Evolutionary conservation across 352 stramenopile species (phyloP), one percentile per base, ranked within the genome.

Genomic region (Phytophthora meadii): DNA sequence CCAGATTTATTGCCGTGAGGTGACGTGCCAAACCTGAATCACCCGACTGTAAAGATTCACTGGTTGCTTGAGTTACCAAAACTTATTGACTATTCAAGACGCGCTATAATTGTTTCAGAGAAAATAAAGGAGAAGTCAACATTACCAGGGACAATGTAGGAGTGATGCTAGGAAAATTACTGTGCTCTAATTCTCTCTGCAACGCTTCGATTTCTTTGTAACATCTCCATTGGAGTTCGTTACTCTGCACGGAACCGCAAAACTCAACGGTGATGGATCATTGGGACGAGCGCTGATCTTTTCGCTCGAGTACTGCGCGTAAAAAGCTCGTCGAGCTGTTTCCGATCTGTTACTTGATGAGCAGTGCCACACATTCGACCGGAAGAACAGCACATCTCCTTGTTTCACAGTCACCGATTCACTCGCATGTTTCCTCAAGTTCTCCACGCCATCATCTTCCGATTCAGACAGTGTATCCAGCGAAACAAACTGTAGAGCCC

Each of bases 361-460:
- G 49, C 64, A 82, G 45, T 93, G 85, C 85, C 82, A 93, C 24
- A 92, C 76, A 47, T 88, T 77, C 2, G 85, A 93, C 39, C 79
- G 55, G 54, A 93, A 93, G 44, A 90, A 72, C n/a, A 93, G 8
- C 25, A 79, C 78, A 10, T 79, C 73, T 3, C 84, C 84, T 9
- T 74, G 74, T 25, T 59, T 45, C 4, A 56, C 72, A 6, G 68
- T 30, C 10, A 88, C 36, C 3, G 77, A 81, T 15, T 59, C 59
- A 37, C 45, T 72, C 7, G 79, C 75, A n/a, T 54, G 15, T 10
- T 19, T 17, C 19, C 66, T 10, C 5, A 67, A 30, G 24, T 19
- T 42, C 24, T 65, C 65, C 17, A 32, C n/a, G 8, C 10, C 48
- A 0, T 56, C 42, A 3, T 52, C 36, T 17, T 27, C 28, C 15